Base-by-base conservation (phyloP, 306 rosid species). In the Luffa acutangula region DNA sequence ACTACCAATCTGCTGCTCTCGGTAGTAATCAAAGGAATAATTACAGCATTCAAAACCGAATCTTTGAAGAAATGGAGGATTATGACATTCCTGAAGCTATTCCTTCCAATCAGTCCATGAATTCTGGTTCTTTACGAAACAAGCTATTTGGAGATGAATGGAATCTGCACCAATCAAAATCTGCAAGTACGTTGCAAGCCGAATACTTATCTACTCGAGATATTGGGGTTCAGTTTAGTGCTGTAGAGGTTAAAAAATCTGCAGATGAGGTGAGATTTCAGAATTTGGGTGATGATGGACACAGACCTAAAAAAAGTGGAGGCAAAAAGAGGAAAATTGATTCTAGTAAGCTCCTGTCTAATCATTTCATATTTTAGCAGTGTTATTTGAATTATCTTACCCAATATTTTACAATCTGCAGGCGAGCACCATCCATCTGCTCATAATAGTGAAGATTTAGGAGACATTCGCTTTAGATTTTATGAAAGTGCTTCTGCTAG, bases 401-500 rank as follows among this genome's bases (percentile, higher is more conserved):
- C 58, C 37, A 62, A 76, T 70, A 78, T 59, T 81, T 76, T 63
- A 73, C 73, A 17, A 78, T 60, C 74, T 87, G 86, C 94, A 96
- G 99, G 86, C 53, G 86, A 64, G 69, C 90, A 83, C 78, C 93
- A 85, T 75, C 81, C 96, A 69, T 87, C 97, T 17, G 63, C 87
- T 56, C 87, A 80, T 72, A 85, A 80, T 72, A 85, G 86, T 2
- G 96, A 87, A 75, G 91, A 92, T 72, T 93, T 91, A 75, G 86
- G 53, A 15, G 97, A 90, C 67, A 89, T 91, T 85, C 96, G 96
- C 73, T 79, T 82, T 74, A 88, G 97, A 81, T 96, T 96, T 87
- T 96, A 96, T 25, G 97, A 93, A 88, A 91, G 99, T 86, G 98
- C 99, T 56, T 93, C 99, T 76, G 98, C 97, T 41, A 88, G 99